These are phyloP conservation scores for Solanum peruvianum DNA, from an alignment of 257 asterid genomes.

Conservation along the genomic window DNA sequence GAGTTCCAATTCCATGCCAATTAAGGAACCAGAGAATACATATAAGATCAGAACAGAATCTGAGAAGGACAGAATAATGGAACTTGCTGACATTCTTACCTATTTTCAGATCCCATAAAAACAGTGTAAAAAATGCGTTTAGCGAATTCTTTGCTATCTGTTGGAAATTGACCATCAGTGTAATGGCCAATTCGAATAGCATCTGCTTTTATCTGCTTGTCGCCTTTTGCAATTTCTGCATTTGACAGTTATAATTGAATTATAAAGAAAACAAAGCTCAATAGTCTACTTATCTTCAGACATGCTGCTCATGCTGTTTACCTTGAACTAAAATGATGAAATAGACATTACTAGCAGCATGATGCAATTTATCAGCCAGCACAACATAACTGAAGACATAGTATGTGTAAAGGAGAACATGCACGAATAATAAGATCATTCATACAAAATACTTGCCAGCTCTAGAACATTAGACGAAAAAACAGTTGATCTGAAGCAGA, in stretches of 20 bases:
- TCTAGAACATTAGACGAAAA: neutral
- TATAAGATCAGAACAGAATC: neutral
- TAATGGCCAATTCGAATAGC: constrained; percentile 84
- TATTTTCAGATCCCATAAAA: constrained; percentile 90
- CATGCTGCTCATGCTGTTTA: neutral
- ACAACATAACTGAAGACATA: neutral
- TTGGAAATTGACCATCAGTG: constrained; percentile 64
- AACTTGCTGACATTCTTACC: constrained; percentile 29
- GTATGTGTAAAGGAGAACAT: neutral
- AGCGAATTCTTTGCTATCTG: constrained; percentile 85
- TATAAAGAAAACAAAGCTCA: neutral
- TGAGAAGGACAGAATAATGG: neutral
- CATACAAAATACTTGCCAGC: neutral
- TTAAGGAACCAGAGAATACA: neutral
- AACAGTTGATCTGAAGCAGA: neutral
- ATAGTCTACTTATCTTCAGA: neutral
- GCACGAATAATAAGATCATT: neutral
- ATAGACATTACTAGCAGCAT: neutral
- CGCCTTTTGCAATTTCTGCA: constrained; percentile 70
- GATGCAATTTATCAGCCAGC: neutral
- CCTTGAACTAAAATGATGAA: neutral
- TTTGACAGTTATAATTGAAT: neutral
- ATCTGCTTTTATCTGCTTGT: constrained; percentile 82
- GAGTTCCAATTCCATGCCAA: neutral
- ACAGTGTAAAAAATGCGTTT: constrained; percentile 84